Percentiles rank a stretch among this genome's conserved stretches.
These are phyloP conservation scores for Chamaecyparis obtusa DNA, from an alignment of 75 land plant species.

Conservation along the genomic window DNA sequence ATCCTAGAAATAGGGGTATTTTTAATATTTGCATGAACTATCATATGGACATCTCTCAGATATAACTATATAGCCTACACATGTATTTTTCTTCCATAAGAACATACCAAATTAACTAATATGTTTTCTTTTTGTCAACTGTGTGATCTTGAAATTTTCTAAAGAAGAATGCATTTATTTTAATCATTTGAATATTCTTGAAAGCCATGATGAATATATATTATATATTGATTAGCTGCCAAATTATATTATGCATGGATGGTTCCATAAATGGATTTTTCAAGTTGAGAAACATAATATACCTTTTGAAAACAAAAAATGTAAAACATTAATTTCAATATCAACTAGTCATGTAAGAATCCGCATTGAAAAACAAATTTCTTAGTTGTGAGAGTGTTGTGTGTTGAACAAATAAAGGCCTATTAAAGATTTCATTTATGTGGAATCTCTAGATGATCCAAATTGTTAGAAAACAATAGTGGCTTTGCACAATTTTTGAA, in stretches of 20 bases:
- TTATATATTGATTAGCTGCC: background rate
- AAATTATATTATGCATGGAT: background rate
- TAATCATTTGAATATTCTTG: background rate
- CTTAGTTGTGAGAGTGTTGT: background rate
- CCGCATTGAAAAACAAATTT: background rate
- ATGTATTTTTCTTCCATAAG: background rate
- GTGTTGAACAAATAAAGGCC: background rate
- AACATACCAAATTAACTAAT: background rate
- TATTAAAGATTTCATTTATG: background rate
- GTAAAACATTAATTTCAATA: background rate
- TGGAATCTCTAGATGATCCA: background rate
- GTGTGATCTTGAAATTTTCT: background rate
- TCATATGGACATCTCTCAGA: too few species aligned
- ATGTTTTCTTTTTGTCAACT: background rate
- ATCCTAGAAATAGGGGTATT: background rate
- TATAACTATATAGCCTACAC: background rate
- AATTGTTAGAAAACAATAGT: background rate
- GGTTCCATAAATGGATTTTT: background rate
- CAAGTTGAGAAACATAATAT: background rate
- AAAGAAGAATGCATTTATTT: background rate
- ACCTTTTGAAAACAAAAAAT: background rate
- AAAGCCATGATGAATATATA: background rate
- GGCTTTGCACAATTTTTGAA: background rate
- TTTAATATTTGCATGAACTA: background rate
- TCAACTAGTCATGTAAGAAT: background rate